Conservation (phyloP, 2,329 filamentous ascomycete species). For the Thelonectria rubi region DNA sequence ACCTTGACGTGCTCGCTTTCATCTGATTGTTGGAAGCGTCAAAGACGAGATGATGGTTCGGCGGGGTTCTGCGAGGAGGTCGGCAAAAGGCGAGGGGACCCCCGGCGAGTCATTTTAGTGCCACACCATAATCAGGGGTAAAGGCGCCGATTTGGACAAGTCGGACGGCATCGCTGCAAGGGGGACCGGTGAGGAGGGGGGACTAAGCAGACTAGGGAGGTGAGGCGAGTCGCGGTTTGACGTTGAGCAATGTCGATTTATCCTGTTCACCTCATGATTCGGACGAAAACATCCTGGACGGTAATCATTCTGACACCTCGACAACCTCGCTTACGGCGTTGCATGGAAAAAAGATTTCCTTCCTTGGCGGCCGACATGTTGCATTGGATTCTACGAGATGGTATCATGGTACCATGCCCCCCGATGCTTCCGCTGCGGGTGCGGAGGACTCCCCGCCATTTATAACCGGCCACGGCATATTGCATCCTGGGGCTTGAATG, state of each 20-base stretch:
- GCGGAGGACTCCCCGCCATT: neutral
- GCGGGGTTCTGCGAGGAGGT: neutral
- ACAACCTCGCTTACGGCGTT: neutral
- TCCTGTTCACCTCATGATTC: neutral
- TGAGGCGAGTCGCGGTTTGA: neutral
- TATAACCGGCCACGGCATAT: neutral
- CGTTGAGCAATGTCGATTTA: conserved; percentile 1
- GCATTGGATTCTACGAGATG: neutral
- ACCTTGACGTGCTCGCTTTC: conserved; percentile 8
- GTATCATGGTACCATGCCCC: neutral
- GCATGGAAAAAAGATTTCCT: neutral
- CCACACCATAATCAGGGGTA: neutral
- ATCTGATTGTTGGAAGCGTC: neutral
- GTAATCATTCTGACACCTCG: conserved; percentile 4
- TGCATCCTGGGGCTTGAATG: neutral
- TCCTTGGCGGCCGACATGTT: neutral
- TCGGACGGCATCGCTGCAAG: neutral
- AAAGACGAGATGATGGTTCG: conserved; percentile 1
- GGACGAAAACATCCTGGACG: neutral
- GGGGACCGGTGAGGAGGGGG: no score
- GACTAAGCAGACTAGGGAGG: no score
- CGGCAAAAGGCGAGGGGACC: neutral
- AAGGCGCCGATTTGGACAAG: neutral
- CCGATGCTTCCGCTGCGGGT: neutral
- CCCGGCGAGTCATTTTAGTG: neutral